Percentiles rank a stretch among this genome's conserved stretches.
These are phyloP conservation scores for Yarrowia yakushimensis DNA, from an alignment of 805 yeast genomes.

Conservation along the genomic window DNA sequence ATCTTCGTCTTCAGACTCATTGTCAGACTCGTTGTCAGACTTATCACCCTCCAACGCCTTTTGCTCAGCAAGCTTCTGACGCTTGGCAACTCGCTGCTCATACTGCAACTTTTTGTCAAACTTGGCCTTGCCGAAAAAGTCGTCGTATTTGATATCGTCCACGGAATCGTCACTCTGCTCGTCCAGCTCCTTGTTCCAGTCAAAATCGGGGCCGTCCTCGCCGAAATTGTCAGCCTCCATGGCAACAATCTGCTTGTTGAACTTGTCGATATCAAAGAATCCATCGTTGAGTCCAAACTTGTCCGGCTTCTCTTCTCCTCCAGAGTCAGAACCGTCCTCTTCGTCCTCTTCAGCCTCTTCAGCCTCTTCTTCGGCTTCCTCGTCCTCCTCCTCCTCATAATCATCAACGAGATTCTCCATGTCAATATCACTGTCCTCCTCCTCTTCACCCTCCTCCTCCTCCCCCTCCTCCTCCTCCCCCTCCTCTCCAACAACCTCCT, in stretches of 20 bases:
- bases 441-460: conserved; percentile 28
- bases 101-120: conserved; percentile 6
- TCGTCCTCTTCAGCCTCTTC: conserved; percentile 29
- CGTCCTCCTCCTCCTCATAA: background rate
- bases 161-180: conserved; percentile 49
- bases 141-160: conserved; percentile 39
- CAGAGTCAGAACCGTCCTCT: conserved; percentile 29
- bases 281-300: conserved; percentile 72
- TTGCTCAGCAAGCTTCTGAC: conserved; percentile 27
- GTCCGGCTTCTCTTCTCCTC: conserved; percentile 32
- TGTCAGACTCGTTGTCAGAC: background rate
- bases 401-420: conserved; percentile 24
- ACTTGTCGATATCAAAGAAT: conserved; percentile 80
- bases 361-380: conserved; percentile 11
- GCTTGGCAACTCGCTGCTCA: background rate
- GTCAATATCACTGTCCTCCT: conserved; percentile 24
- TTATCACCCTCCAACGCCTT: conserved; percentile 22
- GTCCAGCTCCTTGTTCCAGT: conserved; percentile 42
- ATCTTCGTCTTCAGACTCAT: conserved; percentile 27
- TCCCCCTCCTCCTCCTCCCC: conserved; percentile 28
- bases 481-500: conserved; percentile 33
- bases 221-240: conserved; percentile 50
- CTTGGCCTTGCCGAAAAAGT: conserved; percentile 40
- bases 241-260: conserved; percentile 68
- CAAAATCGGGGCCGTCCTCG: conserved; percentile 48